Percentiles rank a stretch among this genome's conserved stretches.
phyloP scores from a whole-genome alignment of 2,329 filamentous ascomycete species.

The Cercospora sp. region DNA sequence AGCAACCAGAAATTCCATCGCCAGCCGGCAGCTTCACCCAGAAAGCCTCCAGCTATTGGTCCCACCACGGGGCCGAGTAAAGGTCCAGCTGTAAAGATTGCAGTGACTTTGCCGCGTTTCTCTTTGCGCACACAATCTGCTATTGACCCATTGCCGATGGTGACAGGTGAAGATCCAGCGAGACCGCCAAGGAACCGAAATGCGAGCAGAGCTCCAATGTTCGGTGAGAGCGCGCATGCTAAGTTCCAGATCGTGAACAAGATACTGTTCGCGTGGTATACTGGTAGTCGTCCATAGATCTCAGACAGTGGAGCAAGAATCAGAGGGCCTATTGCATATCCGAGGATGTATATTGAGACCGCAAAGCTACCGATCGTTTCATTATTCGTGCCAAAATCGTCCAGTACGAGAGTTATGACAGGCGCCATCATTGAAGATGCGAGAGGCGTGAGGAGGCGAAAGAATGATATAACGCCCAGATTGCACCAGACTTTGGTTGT shows the following conservation, averaged over 20 bases:
- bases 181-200: conserved; percentile 23
- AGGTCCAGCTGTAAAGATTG: conserved; percentile 24
- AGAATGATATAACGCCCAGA: background rate
- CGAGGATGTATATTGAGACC: conserved; percentile 65
- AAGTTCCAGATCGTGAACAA: conserved; percentile 36
- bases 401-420: conserved; percentile 61
- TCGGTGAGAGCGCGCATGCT: conserved; percentile 34
- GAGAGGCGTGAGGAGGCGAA: conserved; percentile 51
- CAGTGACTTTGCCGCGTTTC: conserved; percentile 19
- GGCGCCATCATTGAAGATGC: conserved; percentile 66
- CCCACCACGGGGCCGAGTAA: conserved; percentile 44
- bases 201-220: conserved; percentile 31
- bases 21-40: conserved; percentile 55
- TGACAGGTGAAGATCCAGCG: conserved; percentile 9
- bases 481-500: conserved; percentile 43
- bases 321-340: conserved; percentile 46
- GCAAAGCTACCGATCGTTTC: conserved; percentile 59
- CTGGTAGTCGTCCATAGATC: conserved; percentile 34
- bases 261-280: conserved; percentile 36
- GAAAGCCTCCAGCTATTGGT: conserved; percentile 54
- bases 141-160: conserved; percentile 16
- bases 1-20: conserved; percentile 61
- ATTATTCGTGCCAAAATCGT: conserved; percentile 58
- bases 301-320: conserved; percentile 44
- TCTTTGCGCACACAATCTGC: conserved; percentile 18